A percentile compares a stretch with the other conserved stretches of the same genome.
Conservation (phyloP, 768 basidiomycete species). For the Leccinum rimulosum region DNA sequence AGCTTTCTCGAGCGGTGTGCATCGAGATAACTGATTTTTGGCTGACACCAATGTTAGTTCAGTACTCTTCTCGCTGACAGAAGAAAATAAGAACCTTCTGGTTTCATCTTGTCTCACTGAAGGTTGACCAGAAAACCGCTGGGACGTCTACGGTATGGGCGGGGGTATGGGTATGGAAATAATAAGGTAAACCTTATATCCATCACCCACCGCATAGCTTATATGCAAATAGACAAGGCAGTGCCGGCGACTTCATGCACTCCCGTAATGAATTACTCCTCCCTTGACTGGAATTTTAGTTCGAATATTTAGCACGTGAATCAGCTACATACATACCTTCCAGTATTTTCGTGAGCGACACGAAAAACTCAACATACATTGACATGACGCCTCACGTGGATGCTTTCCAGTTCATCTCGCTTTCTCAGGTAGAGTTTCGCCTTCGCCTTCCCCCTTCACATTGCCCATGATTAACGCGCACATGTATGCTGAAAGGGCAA, state of each 20-base stretch:
- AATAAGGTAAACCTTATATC: not conserved
- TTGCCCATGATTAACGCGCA: too few species aligned
- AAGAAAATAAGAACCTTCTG: not conserved
- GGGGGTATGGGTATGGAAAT: too few species aligned
- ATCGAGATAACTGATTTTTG: not conserved
- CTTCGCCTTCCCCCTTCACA: too few species aligned
- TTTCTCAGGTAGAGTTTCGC: too few species aligned
- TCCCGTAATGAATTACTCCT: not conserved
- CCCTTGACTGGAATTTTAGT: not conserved
- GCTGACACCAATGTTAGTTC: not conserved
- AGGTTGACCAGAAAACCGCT: too few species aligned
- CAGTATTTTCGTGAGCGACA: too few species aligned
- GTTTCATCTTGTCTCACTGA: not conserved
- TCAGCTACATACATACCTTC: not conserved
- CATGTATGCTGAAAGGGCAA: too few species aligned
- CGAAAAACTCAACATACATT: too few species aligned
- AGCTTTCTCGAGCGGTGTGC: not conserved
- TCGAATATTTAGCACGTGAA: not conserved
- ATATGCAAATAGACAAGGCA: not conserved
- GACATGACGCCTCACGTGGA: too few species aligned
- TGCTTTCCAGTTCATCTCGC: too few species aligned
- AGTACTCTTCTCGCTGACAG: not conserved
- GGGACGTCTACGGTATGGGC: not conserved
- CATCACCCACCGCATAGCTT: not conserved
- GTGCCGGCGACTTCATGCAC: not conserved